Evolutionary conservation across 208 protist species (phyloP).

Genomic region (Leishmania amazonensis): DNA sequence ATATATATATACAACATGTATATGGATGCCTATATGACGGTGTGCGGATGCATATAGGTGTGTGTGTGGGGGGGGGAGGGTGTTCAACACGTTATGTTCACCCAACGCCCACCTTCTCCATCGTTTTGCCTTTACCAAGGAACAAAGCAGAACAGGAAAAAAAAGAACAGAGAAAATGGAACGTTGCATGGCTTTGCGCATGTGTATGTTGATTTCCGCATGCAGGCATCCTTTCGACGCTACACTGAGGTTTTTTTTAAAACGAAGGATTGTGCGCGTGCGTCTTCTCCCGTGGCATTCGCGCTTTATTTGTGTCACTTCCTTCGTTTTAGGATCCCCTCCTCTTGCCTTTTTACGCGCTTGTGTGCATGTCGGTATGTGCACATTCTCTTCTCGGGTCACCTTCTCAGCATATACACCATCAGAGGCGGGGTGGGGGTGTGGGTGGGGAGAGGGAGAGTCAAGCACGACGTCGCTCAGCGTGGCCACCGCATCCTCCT

Average conservation of each 20-base stretch:
- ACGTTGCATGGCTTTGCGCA: not conserved
- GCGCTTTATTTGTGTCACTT: not conserved
- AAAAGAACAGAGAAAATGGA: too few species aligned
- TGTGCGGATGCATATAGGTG: not conserved
- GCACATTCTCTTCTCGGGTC: not conserved
- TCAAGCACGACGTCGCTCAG: not conserved
- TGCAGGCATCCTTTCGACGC: too few species aligned
- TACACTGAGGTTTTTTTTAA: too few species aligned
- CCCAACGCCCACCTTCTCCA: not conserved
- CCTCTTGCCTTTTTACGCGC: constrained; percentile 1
- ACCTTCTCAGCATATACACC: not conserved
- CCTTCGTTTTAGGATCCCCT: not conserved
- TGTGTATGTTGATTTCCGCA: not conserved
- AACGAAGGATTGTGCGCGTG: not conserved
- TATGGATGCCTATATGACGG: constrained; percentile 7
- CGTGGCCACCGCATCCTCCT: not conserved
- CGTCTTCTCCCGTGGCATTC: not conserved
- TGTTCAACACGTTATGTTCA: not conserved
- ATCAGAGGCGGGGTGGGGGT: not conserved
- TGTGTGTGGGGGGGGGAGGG: not conserved
- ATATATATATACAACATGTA: constrained; percentile 13
- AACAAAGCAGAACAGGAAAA: too few species aligned
- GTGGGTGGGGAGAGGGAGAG: not conserved
- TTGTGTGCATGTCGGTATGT: not conserved
- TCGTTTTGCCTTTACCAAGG: not conserved